A percentile compares a stretch with the other conserved stretches of the same genome.
Conservation (phyloP, 495 filamentous ascomycete species). For the Tuber aestivum region DNA sequence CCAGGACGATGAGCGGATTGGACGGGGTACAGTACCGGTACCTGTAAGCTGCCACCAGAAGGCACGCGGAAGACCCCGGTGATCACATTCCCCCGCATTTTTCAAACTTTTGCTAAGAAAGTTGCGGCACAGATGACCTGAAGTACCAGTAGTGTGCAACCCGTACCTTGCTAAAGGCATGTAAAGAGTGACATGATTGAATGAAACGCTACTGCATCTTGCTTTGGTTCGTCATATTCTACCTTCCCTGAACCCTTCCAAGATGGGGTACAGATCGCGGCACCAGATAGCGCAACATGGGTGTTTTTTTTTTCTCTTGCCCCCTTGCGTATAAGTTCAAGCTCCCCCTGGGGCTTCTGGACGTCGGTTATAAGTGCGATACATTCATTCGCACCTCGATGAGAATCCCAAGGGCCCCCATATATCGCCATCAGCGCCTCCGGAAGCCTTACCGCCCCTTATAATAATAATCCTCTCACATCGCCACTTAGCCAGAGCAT, state of each 20-base stretch:
- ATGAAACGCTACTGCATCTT: not conserved
- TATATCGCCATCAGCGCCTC: not conserved
- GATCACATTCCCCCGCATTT: conserved; percentile 6
- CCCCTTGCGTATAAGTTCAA: not conserved
- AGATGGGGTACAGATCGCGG: not conserved
- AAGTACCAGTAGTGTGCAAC: not conserved
- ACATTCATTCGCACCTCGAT: not conserved
- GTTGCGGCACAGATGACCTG: not conserved
- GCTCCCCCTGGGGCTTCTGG: not conserved
- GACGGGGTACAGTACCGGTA: not conserved
- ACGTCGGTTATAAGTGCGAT: not conserved
- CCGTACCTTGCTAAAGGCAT: not conserved
- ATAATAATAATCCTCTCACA: not conserved
- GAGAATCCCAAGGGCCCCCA: not conserved
- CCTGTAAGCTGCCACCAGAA: conserved; percentile 5
- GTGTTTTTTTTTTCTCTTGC: not conserved
- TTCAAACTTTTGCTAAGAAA: not conserved
- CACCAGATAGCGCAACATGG: not conserved
- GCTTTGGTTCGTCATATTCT: not conserved
- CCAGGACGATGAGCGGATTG: not conserved
- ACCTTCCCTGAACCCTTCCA: not conserved
- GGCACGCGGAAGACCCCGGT: conserved; percentile 1
- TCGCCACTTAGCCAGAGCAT: not conserved
- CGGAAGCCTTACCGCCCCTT: not conserved
- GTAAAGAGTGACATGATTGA: not conserved